These are phyloP conservation scores for Phytophthora pinifolia DNA, from an alignment of 352 stramenopile genomes.

Conservation along the genomic window DNA sequence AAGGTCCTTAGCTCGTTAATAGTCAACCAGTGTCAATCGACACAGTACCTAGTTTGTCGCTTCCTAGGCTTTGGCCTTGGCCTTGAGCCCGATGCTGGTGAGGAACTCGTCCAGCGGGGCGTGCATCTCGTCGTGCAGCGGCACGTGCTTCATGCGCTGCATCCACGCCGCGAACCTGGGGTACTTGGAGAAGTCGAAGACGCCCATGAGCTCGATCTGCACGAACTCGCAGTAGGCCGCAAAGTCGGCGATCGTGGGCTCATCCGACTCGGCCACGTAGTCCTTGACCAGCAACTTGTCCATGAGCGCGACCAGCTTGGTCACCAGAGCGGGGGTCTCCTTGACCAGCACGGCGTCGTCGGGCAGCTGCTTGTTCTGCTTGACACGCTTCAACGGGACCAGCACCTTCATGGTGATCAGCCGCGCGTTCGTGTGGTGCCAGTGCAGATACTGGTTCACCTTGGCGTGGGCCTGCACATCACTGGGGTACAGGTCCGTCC, in stretches of 20 bases:
- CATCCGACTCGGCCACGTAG: conserved; percentile 28
- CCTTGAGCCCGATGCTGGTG: conserved; percentile 16
- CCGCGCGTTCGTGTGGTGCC: conserved; percentile 66
- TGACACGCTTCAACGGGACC: conserved; percentile 30
- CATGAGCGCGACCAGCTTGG: conserved; percentile 33
- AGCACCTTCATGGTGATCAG: conserved; percentile 47
- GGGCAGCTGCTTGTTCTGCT: conserved; percentile 18
- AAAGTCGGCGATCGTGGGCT: conserved; percentile 36
- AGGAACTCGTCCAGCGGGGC: conserved; percentile 28
- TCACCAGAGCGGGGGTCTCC: conserved; percentile 16
- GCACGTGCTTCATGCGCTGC: conserved; percentile 40
- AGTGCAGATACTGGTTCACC: conserved; percentile 67
- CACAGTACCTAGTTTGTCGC: no score
- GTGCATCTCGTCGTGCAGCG: conserved; percentile 48
- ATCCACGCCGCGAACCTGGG: conserved; percentile 41
- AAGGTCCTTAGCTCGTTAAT: no score
- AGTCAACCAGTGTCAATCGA: not conserved
- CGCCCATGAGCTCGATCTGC: conserved; percentile 38
- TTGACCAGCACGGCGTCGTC: conserved; percentile 20
- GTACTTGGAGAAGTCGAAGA: conserved; percentile 40
- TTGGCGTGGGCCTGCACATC: conserved; percentile 50
- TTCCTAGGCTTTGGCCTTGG: conserved; percentile 18
- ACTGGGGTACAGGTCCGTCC: conserved; percentile 50
- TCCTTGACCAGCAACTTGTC: conserved; percentile 47
- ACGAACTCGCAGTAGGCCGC: conserved; percentile 40